A percentile compares a stretch with the other conserved stretches of the same genome.
Conservation (phyloP, 805 yeast genomes). For the Priceomyces medius region DNA sequence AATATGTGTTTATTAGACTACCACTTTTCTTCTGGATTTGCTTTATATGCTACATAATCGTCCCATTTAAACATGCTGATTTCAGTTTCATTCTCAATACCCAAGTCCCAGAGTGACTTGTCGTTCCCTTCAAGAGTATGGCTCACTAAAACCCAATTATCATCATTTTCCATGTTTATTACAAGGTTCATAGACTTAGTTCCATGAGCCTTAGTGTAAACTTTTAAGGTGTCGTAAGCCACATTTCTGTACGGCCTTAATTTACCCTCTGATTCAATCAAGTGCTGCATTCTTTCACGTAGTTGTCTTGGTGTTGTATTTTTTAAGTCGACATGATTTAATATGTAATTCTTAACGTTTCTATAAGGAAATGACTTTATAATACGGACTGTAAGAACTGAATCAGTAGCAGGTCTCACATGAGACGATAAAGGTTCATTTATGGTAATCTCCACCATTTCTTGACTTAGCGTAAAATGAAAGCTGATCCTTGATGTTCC, state of each 20-base stretch:
- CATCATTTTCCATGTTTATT: slow-evolving; percentile 79
- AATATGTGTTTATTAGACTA: no score
- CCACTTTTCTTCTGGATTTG: slow-evolving; percentile 92
- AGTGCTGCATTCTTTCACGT: slow-evolving; percentile 47
- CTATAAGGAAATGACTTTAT: slow-evolving; percentile 90
- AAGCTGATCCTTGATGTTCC: no score
- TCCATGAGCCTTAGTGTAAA: slow-evolving; percentile 94
- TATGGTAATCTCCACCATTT: neutral
- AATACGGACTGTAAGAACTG: slow-evolving; percentile 80
- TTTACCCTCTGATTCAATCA: slow-evolving; percentile 57
- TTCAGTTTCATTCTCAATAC: slow-evolving; percentile 84
- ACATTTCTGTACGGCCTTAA: slow-evolving; percentile 83
- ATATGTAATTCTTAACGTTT: slow-evolving; percentile 74
- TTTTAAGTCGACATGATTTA: slow-evolving; percentile 69
- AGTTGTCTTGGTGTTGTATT: slow-evolving; percentile 65
- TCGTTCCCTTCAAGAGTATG: slow-evolving; percentile 12
- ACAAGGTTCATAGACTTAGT: slow-evolving; percentile 90
- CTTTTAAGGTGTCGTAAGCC: slow-evolving; percentile 69
- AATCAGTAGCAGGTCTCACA: slow-evolving; percentile 67
- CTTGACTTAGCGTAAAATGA: no score
- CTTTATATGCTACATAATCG: slow-evolving; percentile 67
- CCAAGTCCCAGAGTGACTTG: slow-evolving; percentile 34
- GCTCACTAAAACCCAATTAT: slow-evolving; percentile 58
- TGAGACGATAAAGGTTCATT: slow-evolving; percentile 81
- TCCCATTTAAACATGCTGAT: slow-evolving; percentile 71